Percentiles rank a stretch among this genome's conserved stretches.
phyloP scores from a whole-genome alignment of 208 protist species.

The Leishmania mexicana region DNA sequence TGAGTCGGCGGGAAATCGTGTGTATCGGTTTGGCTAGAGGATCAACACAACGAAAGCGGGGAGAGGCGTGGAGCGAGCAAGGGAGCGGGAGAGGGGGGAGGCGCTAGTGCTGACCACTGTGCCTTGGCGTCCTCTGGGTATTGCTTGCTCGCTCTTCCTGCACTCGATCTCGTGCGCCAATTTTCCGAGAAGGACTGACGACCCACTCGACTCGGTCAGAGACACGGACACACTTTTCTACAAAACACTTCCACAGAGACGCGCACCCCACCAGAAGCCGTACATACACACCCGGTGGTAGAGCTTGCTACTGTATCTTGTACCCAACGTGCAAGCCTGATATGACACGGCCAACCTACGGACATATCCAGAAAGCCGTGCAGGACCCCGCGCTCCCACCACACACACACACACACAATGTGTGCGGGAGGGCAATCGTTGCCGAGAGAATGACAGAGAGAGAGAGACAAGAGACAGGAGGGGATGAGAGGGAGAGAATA shows the following conservation, averaged over 20 bases:
- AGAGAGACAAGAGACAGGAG: conserved; percentile 18
- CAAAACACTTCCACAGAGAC: background rate
- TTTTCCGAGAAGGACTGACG: background rate
- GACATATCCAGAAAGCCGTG: background rate
- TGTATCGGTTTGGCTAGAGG: background rate
- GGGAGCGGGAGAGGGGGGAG: background rate
- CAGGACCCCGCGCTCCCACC: background rate
- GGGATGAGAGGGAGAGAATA: conserved; percentile 2
- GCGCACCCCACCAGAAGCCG: background rate
- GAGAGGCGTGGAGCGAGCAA: background rate
- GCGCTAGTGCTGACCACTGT: background rate
- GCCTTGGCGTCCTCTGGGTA: background rate
- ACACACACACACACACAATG: too few relatives aligned
- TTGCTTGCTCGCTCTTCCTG: background rate
- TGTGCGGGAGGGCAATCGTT: background rate
- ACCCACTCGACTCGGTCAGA: background rate
- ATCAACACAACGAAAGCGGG: background rate
- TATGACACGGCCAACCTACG: background rate
- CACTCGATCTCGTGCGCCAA: background rate
- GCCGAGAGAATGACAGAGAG: conserved; percentile 2
- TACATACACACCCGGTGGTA: background rate
- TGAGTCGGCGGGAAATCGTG: background rate
- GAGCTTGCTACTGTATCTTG: background rate
- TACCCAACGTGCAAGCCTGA: background rate
- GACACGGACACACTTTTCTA: background rate